Percentiles rank a stretch among this genome's conserved stretches.
These are phyloP conservation scores for Phytophthora podocarpi DNA, from an alignment of 352 stramenopile species.

Conservation along the genomic window DNA sequence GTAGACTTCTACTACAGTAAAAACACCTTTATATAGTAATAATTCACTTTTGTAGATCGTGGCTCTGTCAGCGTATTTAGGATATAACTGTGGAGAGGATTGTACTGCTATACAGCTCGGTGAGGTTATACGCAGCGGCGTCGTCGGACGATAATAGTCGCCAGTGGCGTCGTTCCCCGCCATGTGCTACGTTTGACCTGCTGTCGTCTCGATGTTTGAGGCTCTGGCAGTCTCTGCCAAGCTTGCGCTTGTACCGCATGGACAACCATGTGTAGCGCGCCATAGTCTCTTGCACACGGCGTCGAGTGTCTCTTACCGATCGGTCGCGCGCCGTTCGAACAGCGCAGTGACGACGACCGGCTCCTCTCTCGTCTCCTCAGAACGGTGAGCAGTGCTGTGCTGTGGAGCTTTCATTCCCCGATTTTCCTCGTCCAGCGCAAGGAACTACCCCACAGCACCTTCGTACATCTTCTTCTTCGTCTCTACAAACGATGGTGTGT, in stretches of 20 bases:
- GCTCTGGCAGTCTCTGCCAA: conserved; percentile 26
- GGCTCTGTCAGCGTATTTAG: no score
- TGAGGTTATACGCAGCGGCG: conserved; percentile 10
- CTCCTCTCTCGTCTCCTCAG: conserved; percentile 22
- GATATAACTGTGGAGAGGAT: no score
- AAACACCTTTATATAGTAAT: no score
- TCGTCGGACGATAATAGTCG: conserved; percentile 11
- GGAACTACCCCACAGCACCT: conserved; percentile 21
- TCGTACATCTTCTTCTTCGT: not conserved
- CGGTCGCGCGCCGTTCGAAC: conserved; percentile 32
- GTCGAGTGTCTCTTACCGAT: conserved; percentile 33
- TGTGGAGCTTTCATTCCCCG: conserved; percentile 34
- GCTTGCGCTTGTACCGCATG: conserved; percentile 28
- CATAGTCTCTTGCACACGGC: conserved; percentile 16
- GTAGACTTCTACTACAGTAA: no score
- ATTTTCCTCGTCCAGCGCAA: conserved; percentile 40
- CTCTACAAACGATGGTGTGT: conserved; percentile 46
- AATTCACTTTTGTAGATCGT: no score
- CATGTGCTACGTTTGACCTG: conserved; percentile 20
- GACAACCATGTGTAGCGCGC: conserved; percentile 20
- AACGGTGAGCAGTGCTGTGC: not conserved
- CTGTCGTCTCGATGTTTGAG: conserved; percentile 19
- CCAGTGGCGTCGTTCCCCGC: conserved; percentile 19
- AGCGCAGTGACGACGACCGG: conserved; percentile 10
- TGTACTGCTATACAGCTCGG: conserved; percentile 33